These are phyloP conservation scores for Raddia distichophylla DNA, from an alignment of 176 grass and related monocot genomes.

Conservation along the genomic window DNA sequence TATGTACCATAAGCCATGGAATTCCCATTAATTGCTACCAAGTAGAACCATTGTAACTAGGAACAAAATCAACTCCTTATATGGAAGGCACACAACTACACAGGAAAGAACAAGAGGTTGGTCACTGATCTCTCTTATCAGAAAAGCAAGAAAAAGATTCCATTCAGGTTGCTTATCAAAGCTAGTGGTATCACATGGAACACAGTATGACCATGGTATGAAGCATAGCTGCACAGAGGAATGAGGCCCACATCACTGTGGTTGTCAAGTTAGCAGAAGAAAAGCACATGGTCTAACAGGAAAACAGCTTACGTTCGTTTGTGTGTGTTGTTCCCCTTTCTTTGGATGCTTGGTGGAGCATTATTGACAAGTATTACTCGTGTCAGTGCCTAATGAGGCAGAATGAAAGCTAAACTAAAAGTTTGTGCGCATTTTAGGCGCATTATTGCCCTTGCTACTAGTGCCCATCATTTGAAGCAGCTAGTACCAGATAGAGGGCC, in stretches of 20 bases:
- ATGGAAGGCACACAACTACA: background rate
- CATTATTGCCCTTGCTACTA: background rate
- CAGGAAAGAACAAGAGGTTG: background rate
- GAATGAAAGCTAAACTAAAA: background rate
- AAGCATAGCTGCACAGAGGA: background rate
- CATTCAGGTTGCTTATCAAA: background rate
- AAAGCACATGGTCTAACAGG: background rate
- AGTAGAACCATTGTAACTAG: background rate
- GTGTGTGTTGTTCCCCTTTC: background rate
- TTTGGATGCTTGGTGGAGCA: background rate
- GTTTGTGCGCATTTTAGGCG: background rate
- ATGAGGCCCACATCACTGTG: background rate
- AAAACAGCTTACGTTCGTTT: background rate
- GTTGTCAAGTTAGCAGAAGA: background rate
- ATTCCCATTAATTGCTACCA: background rate
- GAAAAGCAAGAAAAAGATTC: constrained; percentile 5
- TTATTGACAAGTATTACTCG: background rate
- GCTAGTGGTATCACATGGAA: constrained; percentile 13
- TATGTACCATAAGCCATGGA: background rate
- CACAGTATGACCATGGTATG: background rate
- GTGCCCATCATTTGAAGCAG: background rate
- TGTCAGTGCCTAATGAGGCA: background rate
- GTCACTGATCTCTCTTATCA: background rate
- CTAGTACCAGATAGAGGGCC: background rate
- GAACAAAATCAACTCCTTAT: background rate